A percentile compares a stretch with the other conserved stretches of the same genome.
These are phyloP conservation scores for Aspergillus hortae DNA, from an alignment of 2,329 filamentous ascomycete genomes.

Conservation along the genomic window DNA sequence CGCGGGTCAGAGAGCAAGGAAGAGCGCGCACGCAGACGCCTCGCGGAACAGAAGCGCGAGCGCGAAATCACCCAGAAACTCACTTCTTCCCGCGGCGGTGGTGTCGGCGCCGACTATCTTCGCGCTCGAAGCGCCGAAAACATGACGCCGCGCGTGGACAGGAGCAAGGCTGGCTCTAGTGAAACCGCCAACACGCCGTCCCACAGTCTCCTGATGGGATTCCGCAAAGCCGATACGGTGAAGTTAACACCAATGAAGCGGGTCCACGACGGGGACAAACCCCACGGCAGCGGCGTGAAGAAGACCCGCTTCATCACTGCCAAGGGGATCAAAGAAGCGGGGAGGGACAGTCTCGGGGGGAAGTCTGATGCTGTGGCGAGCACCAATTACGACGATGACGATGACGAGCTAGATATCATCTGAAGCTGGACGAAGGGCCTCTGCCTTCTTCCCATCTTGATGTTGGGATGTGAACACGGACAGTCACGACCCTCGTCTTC, in stretches of 20 bases:
- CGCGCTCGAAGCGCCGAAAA: slow-evolving; percentile 31
- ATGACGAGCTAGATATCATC: slow-evolving; percentile 50
- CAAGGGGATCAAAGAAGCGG: slow-evolving; percentile 73
- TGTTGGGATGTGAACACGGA: background rate
- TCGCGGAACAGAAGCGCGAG: slow-evolving; percentile 43
- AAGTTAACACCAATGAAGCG: slow-evolving; percentile 41
- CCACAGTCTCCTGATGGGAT: slow-evolving; percentile 20
- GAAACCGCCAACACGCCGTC: slow-evolving; percentile 1
- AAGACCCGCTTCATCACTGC: slow-evolving; percentile 78
- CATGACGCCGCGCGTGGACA: slow-evolving; percentile 3
- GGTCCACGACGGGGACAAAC: slow-evolving; percentile 31
- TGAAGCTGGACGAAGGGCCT: slow-evolving; percentile 6
- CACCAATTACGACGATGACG: slow-evolving; percentile 52
- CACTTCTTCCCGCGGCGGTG: slow-evolving; percentile 28
- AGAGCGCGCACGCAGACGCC: slow-evolving; percentile 40
- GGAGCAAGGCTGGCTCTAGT: background rate
- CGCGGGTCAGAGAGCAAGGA: slow-evolving; percentile 41
- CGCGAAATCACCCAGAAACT: slow-evolving; percentile 44
- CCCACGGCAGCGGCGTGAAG: slow-evolving; percentile 43
- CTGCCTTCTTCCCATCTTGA: background rate
- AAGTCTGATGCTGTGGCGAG: slow-evolving; percentile 35
- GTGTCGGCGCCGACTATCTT: slow-evolving; percentile 45
- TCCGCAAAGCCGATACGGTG: slow-evolving; percentile 37
- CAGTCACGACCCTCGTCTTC: background rate
- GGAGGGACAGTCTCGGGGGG: slow-evolving; percentile 66